Evolutionary conservation across 2,329 filamentous ascomycete genomes (phyloP), one percentile per base, ranked within the genome.

Genomic region (Trichoderma hamatum): DNA sequence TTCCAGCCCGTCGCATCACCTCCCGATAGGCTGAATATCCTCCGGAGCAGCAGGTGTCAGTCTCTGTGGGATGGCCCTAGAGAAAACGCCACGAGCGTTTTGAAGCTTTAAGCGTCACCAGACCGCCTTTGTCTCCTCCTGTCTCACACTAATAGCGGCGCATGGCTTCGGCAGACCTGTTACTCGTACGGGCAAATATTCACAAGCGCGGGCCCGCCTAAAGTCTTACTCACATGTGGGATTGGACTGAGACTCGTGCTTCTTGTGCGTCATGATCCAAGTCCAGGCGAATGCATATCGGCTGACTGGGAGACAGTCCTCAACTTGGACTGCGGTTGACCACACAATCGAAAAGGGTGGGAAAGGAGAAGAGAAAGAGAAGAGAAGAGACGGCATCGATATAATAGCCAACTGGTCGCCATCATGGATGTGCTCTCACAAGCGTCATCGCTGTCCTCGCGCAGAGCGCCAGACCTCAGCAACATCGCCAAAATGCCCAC

Each of bases 161-260:
- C 58, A 68, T 68, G 58, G 56, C 66, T 36, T 21, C 16, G 51
- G 28, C 64, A 56, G 10, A 63, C 54, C 39, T 43, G 39, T 9
- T 43, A 19, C 39, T 43, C n/a, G 39, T 19, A 43, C 39, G n/a
- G 2, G 39, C 39, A 43, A 19, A 51, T 24, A 34, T 24, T 24
- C 59, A 65, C 10, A 43, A 51, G 62, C 39, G 34, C 49, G 36
- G 59, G 52, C 9, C 30, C 30, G 52, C 32, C 62, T 69, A 63
- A 52, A 65, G 54, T 59, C 60, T 65, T 55, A 69, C 60, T 65
- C 67, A 69, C 67, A 65, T 65, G 67, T 9, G 51, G 39, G 6
- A 43, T 43, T 49, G 36, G 26, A 39, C 39, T 32, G 63, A 55
- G 16, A 34, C 66, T 43, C 24, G 43, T 60, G 56, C 24, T 32